Evolutionary conservation across 768 basidiomycete species (phyloP).

Genomic region (Trametes cingulata): DNA sequence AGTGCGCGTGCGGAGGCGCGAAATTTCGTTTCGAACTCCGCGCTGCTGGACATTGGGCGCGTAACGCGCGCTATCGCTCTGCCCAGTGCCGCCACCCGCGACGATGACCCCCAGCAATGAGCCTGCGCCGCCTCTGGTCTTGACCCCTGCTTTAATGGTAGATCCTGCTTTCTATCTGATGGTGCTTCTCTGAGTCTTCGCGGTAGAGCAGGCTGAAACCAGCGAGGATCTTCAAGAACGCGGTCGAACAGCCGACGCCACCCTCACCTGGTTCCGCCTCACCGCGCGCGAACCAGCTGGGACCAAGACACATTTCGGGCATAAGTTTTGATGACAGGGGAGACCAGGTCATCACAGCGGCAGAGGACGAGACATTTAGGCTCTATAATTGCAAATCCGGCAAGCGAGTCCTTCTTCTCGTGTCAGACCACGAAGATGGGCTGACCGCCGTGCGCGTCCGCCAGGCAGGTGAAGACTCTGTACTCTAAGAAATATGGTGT

Average conservation of each 20-base stretch:
- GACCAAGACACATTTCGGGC: constrained; percentile 78
- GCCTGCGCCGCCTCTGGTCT: constrained; percentile 19
- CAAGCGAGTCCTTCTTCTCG: constrained; percentile 67
- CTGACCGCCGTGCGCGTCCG: constrained; percentile 24
- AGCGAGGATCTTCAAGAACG: constrained; percentile 82
- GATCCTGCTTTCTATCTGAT: not conserved
- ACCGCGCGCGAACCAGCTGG: constrained; percentile 31
- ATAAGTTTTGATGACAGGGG: constrained; percentile 91
- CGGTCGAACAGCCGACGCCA: constrained; percentile 61
- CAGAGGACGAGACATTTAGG: constrained; percentile 90
- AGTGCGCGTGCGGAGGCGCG: constrained; percentile 3
- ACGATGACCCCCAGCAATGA: constrained; percentile 16
- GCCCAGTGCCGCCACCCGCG: constrained; percentile 20
- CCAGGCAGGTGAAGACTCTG: constrained; percentile 72
- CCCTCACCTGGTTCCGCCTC: constrained; percentile 41
- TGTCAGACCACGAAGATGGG: constrained; percentile 25
- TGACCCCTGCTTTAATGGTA: constrained; percentile 38
- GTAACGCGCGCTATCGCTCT: constrained; percentile 10
- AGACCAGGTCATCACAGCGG: constrained; percentile 81
- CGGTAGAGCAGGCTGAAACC: constrained; percentile 76
- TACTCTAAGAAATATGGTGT: constrained; percentile 97
- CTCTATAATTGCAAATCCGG: constrained; percentile 88
- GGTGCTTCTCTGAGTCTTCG: not conserved
- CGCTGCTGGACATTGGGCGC: constrained; percentile 20
- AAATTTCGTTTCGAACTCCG: constrained; percentile 57